These are phyloP conservation scores for Mycogone perniciosa DNA, from an alignment of 2,329 filamentous ascomycete genomes.

Conservation along the genomic window DNA sequence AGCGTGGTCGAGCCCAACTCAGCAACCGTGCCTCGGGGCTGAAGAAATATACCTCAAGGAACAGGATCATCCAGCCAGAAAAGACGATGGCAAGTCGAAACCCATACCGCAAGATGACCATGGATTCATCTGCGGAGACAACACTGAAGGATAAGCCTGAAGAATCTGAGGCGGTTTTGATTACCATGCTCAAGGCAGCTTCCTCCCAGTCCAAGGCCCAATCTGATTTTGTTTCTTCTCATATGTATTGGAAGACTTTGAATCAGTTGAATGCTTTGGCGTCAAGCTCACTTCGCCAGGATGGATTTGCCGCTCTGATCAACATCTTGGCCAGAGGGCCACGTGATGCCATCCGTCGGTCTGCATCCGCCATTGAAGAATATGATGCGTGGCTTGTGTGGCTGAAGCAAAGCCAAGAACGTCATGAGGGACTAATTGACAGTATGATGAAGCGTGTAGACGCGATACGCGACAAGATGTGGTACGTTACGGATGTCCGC, in stretches of 20 bases:
- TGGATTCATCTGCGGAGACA: slow-evolving; percentile 12
- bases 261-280: slow-evolving; percentile 62
- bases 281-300: slow-evolving; percentile 54
- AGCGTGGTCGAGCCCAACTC: slow-evolving; percentile 55
- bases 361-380: slow-evolving; percentile 66
- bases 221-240: slow-evolving; percentile 76
- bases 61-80: slow-evolving; percentile 47
- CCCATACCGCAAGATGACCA: slow-evolving; percentile 41
- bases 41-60: slow-evolving; percentile 55
- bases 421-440: slow-evolving; percentile 67
- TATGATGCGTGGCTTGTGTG: slow-evolving; percentile 78
- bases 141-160: slow-evolving; percentile 22
- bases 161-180: slow-evolving; percentile 49
- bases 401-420: slow-evolving; percentile 75
- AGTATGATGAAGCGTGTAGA: slow-evolving; percentile 67
- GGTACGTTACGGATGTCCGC: slow-evolving; percentile 92
- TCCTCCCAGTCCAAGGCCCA: slow-evolving; percentile 70
- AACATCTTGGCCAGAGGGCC: slow-evolving; percentile 69
- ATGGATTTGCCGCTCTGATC: slow-evolving; percentile 65
- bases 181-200: slow-evolving; percentile 70
- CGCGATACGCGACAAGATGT: slow-evolving; percentile 90
- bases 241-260: slow-evolving; percentile 78
- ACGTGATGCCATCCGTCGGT: slow-evolving; percentile 61
- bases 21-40: slow-evolving; percentile 62
- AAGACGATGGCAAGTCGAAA: slow-evolving; percentile 51